Conservation (phyloP, 108 stramenopile genomes). For the Skeletonema marinoi region DNA sequence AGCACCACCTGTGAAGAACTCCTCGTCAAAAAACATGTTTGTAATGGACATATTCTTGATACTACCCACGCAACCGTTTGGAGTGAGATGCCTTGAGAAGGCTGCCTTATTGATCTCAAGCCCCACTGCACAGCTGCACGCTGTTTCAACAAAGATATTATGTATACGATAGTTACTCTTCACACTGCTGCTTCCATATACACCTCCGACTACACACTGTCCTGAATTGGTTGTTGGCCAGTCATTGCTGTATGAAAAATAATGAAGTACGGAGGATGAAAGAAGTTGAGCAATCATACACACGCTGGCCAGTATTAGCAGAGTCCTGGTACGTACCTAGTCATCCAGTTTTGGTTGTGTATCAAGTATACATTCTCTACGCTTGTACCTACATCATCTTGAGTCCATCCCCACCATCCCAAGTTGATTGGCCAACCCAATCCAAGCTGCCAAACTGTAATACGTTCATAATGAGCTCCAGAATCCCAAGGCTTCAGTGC, state of each 20-base stretch:
- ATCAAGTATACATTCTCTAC: slow-evolving; percentile 16
- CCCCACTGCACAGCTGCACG: slow-evolving; percentile 23
- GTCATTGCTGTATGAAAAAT: slow-evolving; percentile 2
- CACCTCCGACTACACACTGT: slow-evolving; percentile 11
- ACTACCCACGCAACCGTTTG: slow-evolving; percentile 19
- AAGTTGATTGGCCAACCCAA: slow-evolving; percentile 29
- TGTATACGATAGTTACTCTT: slow-evolving; percentile 12
- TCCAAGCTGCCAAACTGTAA: slow-evolving; percentile 14
- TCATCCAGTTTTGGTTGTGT: slow-evolving; percentile 25
- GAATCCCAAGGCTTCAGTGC: slow-evolving; percentile 19
- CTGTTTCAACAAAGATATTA: slow-evolving; percentile 26
- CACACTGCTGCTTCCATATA: slow-evolving; percentile 19
- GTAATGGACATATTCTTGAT: slow-evolving; percentile 16
- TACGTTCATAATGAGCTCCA: slow-evolving; percentile 4
- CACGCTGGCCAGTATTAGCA: not conserved
- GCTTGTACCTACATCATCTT: slow-evolving; percentile 12
- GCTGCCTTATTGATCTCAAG: slow-evolving; percentile 23
- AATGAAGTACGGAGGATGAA: not conserved
- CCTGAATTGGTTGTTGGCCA: slow-evolving; percentile 18
- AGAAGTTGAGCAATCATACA: not conserved
- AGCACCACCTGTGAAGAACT: slow-evolving; percentile 8
- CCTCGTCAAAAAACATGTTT: slow-evolving; percentile 21
- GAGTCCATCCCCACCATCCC: slow-evolving; percentile 22
- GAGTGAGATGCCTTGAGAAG: slow-evolving; percentile 18
- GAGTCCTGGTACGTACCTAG: slow-evolving; percentile 1